Evolutionary conservation across 2,329 filamentous ascomycete species (phyloP), one percentile per base, ranked within the genome.

Genomic region (Diplodia corticola): DNA sequence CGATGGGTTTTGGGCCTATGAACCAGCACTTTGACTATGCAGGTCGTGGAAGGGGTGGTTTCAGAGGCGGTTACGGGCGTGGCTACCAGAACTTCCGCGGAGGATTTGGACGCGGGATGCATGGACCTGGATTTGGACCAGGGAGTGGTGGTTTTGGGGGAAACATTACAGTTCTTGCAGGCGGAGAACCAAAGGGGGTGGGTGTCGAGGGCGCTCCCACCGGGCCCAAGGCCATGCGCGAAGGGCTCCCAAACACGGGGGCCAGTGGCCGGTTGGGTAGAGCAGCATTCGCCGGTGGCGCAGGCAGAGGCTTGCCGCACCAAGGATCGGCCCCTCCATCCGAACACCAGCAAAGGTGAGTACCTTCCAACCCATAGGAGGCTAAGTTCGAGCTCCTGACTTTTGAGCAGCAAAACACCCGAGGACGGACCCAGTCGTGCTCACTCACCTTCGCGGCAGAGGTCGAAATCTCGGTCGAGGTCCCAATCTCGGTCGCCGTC

Each of bases 191-290:
- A 6, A 78, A 78, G 61, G 83, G 83, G 4, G 79, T 92, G 84
- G 85, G 85, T 44, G 85, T 88, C 63, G 82, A 81, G 73, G 86
- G 86, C 80, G 95, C 95, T 30, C 95, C 95, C 30, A 96, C 91
- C 64, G 95, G 93, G 10, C 95, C 95, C 55, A 93, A 95, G 79
- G 95, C 95, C 20, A 96, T 98, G 92, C 87, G 94, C 69, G 90
- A 95, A 78, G 92, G 93, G 33, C 82, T 93, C 12, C 91, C 91
- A 61, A 96, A 96, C 77, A 93, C 89, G 66, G 91, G 91, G 70
- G 85, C 91, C 63, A 85, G 88, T 69, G 86, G 90, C 72, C 78
- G 84, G 76, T 89, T 76, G 51, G 40, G 40, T 20, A 66, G 65
- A 46, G 35, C 51, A 20, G 57, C 50, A 3, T 67, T 66, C 13